These are phyloP conservation scores for Neohortaea acidophila DNA, from an alignment of 495 filamentous ascomycete species.

Conservation along the genomic window DNA sequence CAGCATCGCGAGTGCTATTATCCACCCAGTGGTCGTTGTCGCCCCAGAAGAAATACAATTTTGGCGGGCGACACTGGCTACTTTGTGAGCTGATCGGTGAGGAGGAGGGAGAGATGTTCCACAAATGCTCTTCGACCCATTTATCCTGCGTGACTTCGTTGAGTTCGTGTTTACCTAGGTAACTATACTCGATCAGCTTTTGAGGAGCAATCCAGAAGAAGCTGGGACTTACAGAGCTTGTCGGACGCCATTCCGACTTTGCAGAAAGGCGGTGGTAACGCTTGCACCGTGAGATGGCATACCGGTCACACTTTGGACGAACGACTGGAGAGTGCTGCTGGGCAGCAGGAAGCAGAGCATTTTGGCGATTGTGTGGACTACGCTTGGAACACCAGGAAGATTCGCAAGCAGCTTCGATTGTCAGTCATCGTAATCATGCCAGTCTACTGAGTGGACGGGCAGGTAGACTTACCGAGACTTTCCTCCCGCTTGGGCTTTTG, in stretches of 20 bases:
- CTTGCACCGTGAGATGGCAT: conserved; percentile 42
- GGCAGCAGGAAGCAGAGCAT: conserved; percentile 12
- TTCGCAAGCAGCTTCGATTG: too few relatives aligned
- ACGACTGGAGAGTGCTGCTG: neutral
- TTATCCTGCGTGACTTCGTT: conserved; percentile 51
- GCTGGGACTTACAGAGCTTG: conserved; percentile 44
- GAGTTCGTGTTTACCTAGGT: conserved; percentile 65
- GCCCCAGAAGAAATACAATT: conserved; percentile 69
- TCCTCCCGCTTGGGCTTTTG: conserved; percentile 20
- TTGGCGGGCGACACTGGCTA: conserved; percentile 23
- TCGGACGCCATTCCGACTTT: conserved; percentile 13
- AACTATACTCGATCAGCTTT: conserved; percentile 27
- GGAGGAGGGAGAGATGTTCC: conserved; percentile 33
- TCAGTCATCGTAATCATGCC: too few relatives aligned
- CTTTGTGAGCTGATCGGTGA: neutral
- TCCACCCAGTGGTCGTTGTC: conserved; percentile 71
- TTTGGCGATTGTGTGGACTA: conserved; percentile 7
- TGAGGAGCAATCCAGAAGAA: too few relatives aligned
- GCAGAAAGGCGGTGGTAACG: conserved; percentile 47
- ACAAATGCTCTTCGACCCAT: conserved; percentile 70
- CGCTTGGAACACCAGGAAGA: too few relatives aligned
- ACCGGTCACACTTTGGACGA: conserved; percentile 29
- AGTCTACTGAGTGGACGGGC: too few relatives aligned
- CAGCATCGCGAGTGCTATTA: conserved; percentile 52
- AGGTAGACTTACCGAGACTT: conserved; percentile 15